Base-by-base conservation (phyloP, 352 stramenopile genomes). In the Phytophthora tubulina region DNA sequence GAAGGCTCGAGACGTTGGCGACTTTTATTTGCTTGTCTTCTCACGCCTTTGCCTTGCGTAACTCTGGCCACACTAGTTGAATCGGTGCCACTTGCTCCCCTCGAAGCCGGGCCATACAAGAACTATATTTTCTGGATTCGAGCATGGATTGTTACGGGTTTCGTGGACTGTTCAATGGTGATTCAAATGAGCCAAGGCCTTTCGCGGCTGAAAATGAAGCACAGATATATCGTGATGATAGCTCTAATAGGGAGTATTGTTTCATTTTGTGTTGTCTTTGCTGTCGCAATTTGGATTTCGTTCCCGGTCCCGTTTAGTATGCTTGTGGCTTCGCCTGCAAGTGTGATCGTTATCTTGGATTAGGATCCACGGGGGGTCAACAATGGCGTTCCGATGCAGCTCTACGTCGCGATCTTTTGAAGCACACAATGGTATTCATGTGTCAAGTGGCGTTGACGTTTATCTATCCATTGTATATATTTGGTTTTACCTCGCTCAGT, bases 381-480 rank as follows among this genome's bases (percentile, higher is more conserved):
- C 58, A 30, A 13, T 73, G 58, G 58, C 32, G 33, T 6, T 15
- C 45, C 15, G 66, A 73, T 27, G 41, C 39, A 7, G 31, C 7
- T 7, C 30, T 73, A 17, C 66, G 66, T 17, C 58, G 30, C 30
- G 57, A 67, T 49, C 13, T 73, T 7, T 41, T 21, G 6, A 15
- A 50, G 30, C 66, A 73, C 1, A 63, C 42, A 1, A 66, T 36
- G 44, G 56, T 81, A 3, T 69, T 81, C 38, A 45, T 75, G 13
- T 68, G 56, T 15, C 60, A 78, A 48, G 39, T 78, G 8, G 36
- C 53, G 8, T 49, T 75, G 15, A 71, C 63, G 11, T 70, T 78
- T 38, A 63, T 70, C 0, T 82, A 82, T 17, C 66, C 75, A 15
- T 15, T 75, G 13, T 75, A 70, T 62, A 73, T 68, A 32, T 75